Base-by-base conservation (phyloP, 139 green algal genomes). In the Prasinococcaceae sp. region DNA sequence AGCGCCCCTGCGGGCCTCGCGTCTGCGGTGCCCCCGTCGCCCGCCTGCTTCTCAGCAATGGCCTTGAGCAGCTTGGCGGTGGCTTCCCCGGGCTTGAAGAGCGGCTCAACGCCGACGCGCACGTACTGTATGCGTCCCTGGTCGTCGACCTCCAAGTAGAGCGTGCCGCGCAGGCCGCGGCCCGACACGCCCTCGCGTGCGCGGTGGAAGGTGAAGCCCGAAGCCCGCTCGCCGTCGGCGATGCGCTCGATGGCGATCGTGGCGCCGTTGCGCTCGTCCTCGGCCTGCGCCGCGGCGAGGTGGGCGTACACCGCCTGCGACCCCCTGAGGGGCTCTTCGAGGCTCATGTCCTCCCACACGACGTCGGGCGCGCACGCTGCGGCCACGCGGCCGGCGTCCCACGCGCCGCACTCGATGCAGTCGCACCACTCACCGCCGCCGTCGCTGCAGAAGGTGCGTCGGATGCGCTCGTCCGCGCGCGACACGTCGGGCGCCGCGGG, bases 81-180 rank as follows among this genome's bases (percentile, higher is more conserved):
- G 50, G n/a, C 50, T 8, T 42, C 50, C 8, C 50, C 50, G 6
- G 50, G 50, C 35, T 58, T 58, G 6, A 44, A 47, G 6, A 38
- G 12, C 17, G 50, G 50, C 50, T 58, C 50, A 17, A 24, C 35
- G 17, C 14, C n/a, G 16, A 47, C 50, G 16, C 50, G 30, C 8
- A 46, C 33, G 50, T 58, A 58, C 19, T 47, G 30, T 4, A 58
- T 47, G 8, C 35, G 24, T 3, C 50, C 50, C 4, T 46, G 26
- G 50, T 30, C 30, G 20, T 58, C 50, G 4, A 58, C 19, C 35
- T 44, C 38, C 50, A 58, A 19, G 35, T 38, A 58, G 20, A 32
- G 46, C 24, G 33, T 37, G 19, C 50, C 50, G 14, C 48, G 30
- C 28, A 42, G n/a, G 6, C 32, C 32, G 9, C n/a, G 42, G 6